Conservation (phyloP, 495 filamentous ascomycete genomes). For the Penicillium lividum region DNA sequence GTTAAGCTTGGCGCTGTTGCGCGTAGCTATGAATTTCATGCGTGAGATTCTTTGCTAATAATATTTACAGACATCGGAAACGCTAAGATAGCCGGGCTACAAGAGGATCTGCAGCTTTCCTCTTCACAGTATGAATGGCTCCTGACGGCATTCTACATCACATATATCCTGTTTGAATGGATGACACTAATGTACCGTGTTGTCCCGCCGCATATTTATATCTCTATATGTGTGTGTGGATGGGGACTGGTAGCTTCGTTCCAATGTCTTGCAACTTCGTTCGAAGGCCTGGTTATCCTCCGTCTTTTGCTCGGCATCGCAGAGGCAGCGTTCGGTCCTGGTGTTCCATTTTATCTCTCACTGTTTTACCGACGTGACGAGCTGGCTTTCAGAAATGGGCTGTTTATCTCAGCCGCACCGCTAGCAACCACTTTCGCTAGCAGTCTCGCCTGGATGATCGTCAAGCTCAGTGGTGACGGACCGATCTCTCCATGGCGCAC, state of each 20-base stretch:
- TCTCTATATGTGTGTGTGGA: constrained; percentile 44
- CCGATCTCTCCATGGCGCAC: constrained; percentile 61
- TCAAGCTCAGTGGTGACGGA: constrained; percentile 46
- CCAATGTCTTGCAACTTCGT: constrained; percentile 65
- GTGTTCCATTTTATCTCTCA: constrained; percentile 63
- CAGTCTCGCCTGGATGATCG: constrained; percentile 59
- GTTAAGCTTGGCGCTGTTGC: background rate
- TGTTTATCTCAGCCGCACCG: constrained; percentile 64
- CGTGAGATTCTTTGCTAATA: background rate
- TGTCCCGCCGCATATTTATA: constrained; percentile 60
- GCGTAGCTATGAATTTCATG: background rate
- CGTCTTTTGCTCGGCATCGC: constrained; percentile 57
- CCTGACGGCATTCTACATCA: constrained; percentile 66
- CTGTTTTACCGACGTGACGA: constrained; percentile 63
- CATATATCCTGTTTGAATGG: constrained; percentile 76
- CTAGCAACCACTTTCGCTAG: constrained; percentile 71
- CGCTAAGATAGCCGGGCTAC: constrained; percentile 72
- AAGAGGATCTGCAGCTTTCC: constrained; percentile 60
- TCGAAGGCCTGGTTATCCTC: constrained; percentile 42
- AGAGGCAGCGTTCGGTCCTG: constrained; percentile 63
- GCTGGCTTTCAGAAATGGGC: constrained; percentile 59
- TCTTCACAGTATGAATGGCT: constrained; percentile 66
- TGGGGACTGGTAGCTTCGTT: constrained; percentile 68
- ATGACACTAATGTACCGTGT: constrained; percentile 64
- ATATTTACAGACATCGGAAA: constrained; percentile 68